Percentiles rank a stretch among this genome's conserved stretches.
These are phyloP conservation scores for Scutellaria minor DNA, from an alignment of 257 asterid species.

Conservation along the genomic window DNA sequence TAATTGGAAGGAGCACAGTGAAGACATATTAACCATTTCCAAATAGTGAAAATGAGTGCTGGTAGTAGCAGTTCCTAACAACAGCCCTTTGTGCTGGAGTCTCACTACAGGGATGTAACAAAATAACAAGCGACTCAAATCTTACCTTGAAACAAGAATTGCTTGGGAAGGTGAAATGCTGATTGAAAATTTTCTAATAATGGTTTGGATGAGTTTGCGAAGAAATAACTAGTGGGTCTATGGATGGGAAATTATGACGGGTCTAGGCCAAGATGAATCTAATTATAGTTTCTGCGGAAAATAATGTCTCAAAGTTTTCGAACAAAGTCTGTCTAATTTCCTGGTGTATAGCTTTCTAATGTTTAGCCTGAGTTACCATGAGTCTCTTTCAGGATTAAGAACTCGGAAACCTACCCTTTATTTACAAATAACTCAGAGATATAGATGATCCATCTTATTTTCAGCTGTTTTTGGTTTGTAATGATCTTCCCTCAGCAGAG, in stretches of 20 bases:
- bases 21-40: too few species aligned
- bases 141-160: neutral
- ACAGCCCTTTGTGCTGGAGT: too few species aligned
- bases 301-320: neutral
- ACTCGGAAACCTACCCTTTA: neutral
- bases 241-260: neutral
- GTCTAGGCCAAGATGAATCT: neutral
- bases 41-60: too few species aligned
- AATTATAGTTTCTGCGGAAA: neutral
- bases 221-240: neutral
- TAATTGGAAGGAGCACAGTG: neutral
- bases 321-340: neutral
- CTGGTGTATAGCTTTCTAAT: too few species aligned
- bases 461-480: neutral
- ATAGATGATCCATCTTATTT: neutral
- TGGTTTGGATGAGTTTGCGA: conserved; percentile 1
- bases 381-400: neutral
- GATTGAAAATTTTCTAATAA: neutral
- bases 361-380: neutral
- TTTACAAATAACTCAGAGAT: neutral
- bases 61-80: too few species aligned
- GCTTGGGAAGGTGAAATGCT: neutral
- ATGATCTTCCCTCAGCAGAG: neutral
- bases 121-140: neutral
- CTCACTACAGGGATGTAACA: neutral